phyloP scores from a whole-genome alignment of 1,284 basidiomycete genomes.

The Leccinum solheimii region DNA sequence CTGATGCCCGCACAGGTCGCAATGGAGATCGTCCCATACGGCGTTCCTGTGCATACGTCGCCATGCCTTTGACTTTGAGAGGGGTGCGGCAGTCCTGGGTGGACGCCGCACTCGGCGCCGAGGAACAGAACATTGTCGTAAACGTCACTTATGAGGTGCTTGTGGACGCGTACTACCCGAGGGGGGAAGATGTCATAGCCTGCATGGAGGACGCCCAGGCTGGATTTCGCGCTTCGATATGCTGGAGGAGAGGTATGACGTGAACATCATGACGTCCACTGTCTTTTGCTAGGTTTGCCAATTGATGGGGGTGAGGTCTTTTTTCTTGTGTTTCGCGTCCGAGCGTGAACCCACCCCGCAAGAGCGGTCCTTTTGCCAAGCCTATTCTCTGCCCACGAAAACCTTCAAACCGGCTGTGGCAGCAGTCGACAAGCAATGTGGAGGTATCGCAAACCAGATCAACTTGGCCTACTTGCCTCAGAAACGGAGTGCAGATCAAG shows the following conservation, averaged over 20 bases:
- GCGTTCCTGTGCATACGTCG: slow-evolving; percentile 28
- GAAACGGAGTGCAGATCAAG: too few species aligned
- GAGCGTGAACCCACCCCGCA: slow-evolving; percentile 17
- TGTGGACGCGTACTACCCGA: slow-evolving; percentile 10
- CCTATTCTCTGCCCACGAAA: background rate
- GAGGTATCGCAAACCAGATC: slow-evolving; percentile 22
- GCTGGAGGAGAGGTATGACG: slow-evolving; percentile 24
- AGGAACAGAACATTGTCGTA: background rate
- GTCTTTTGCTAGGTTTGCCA: slow-evolving; percentile 37
- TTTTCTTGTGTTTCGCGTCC: background rate
- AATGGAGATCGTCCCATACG: slow-evolving; percentile 54
- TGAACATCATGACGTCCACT: slow-evolving; percentile 11
- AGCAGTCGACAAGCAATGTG: slow-evolving; percentile 28
- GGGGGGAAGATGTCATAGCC: slow-evolving; percentile 12
- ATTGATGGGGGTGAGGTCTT: slow-evolving; percentile 29
- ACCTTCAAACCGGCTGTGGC: slow-evolving; percentile 21
- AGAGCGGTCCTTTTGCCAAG: slow-evolving; percentile 19
- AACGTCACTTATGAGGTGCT: slow-evolving; percentile 27
- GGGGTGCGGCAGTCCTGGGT: slow-evolving; percentile 11
- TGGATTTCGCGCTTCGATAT: slow-evolving; percentile 16
- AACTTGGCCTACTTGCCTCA: too few species aligned
- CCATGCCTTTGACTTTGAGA: slow-evolving; percentile 26
- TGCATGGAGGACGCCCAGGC: slow-evolving; percentile 34
- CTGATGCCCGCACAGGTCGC: slow-evolving; percentile 49
- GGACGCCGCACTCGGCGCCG: slow-evolving; percentile 15